Base-by-base conservation (phyloP, 306 rosid genomes). In the Abrus pulchellus region DNA sequence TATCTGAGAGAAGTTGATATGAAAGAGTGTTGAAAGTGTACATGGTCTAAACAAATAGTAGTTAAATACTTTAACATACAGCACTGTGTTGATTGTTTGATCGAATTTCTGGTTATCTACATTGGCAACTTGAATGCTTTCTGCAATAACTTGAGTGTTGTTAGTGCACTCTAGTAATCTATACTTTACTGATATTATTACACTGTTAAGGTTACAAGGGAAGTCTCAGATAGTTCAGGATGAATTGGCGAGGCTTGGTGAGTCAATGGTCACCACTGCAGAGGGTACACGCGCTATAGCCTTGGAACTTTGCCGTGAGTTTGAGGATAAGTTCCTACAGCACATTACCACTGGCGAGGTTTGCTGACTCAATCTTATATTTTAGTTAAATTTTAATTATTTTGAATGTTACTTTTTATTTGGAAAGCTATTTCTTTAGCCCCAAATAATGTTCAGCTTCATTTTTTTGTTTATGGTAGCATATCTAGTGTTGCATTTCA, bases 211-310 rank as follows among this genome's bases (percentile, higher is more conserved):
- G 94, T 89, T 95, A 80, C 99, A 95, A 75, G 99, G 99, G 78
- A 95, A 95, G 90, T 93, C 97, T 56, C 97, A 93, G 75, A 43
- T 93, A 61, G 93, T 95, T 88, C 97, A 93, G 84, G 97, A 93
- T 67, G 99, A 95, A 89, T 86, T 95, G 82, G 97, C 93, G 4
- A 93, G 97, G 85, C 93, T 95, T 83, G 99, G 99, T 72, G 99
- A 90, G 77, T 91, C 91, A 65, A 84, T 95, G 97, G 97, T 95
- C 64, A 89, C 91, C 62, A 91, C 93, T 72, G 52, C 97, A 7
- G 99, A 95, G 89, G 99, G 99, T 27, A 95, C 97, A 10, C 92
- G 99, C 56, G 97, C 99, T 14, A 80, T 95, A 87, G 99, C 99
- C 75, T 76, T 93, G 93, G 98, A 95, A 87, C 99, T 95, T 87